Evolutionary conservation across 23 red algal species (phyloP).

Genomic region (Gracilaria vermiculophylla): DNA sequence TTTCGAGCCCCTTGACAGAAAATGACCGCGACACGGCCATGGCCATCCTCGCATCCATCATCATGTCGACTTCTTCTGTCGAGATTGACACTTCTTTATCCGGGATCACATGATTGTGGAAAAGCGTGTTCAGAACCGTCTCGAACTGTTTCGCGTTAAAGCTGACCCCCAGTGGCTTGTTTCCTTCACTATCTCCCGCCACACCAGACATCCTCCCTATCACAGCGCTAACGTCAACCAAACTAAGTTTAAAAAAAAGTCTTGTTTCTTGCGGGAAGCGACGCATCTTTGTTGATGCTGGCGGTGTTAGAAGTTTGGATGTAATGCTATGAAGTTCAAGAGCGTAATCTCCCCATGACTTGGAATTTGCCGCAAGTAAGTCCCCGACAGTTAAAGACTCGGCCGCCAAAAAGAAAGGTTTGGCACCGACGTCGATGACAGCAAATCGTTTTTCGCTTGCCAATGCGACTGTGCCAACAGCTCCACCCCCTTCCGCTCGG

Average conservation of each 20-base stretch:
- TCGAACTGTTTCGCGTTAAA: slow-evolving; percentile 19
- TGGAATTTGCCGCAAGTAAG: slow-evolving; percentile 2
- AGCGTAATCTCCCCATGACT: background rate
- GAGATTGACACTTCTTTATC: slow-evolving; percentile 11
- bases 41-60: background rate
- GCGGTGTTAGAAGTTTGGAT: slow-evolving; percentile 30
- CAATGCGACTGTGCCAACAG: slow-evolving; percentile 23
- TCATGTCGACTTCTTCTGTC: background rate
- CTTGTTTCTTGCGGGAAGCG: slow-evolving; percentile 45
- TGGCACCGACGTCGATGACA: slow-evolving; percentile 44
- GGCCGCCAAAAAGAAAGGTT: slow-evolving; percentile 31
- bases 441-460: slow-evolving; percentile 43
- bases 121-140: slow-evolving; percentile 7
- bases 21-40: slow-evolving; percentile 64
- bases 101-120: background rate
- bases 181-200: slow-evolving; percentile 20
- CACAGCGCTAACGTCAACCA: slow-evolving; percentile 55
- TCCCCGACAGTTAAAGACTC: slow-evolving; percentile 30
- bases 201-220: slow-evolving; percentile 11
- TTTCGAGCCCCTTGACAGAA: slow-evolving; percentile 34
- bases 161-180: background rate
- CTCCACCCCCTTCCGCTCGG: slow-evolving; percentile 20
- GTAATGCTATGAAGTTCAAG: slow-evolving; percentile 10
- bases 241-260: slow-evolving; percentile 23
- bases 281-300: slow-evolving; percentile 8